phyloP scores from a whole-genome alignment of 2,329 filamentous ascomycete genomes.

The Aschersonia sp. region DNA sequence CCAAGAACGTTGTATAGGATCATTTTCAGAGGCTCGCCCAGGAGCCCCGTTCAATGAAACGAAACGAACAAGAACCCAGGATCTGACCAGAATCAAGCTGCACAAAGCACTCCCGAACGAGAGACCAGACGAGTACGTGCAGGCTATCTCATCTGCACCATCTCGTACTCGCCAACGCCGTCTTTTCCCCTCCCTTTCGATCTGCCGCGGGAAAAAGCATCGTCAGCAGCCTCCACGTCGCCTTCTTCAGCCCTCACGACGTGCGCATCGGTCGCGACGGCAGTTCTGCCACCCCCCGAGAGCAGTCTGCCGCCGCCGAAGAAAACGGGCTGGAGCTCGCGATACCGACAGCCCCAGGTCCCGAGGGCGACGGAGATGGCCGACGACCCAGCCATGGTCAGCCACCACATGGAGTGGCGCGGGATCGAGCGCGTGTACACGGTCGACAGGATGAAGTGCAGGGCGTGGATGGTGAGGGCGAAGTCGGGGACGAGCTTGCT shows the following conservation, averaged over 20 bases:
- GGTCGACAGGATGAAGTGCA: constrained; percentile 65
- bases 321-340: constrained; percentile 76
- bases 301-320: constrained; percentile 51
- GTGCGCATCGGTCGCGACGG: no score
- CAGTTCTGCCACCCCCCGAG: no score
- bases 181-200: constrained; percentile 38
- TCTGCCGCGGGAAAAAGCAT: constrained; percentile 33
- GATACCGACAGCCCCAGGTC: constrained; percentile 82
- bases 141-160: constrained; percentile 42
- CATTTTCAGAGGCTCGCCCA: no score
- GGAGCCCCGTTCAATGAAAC: no score
- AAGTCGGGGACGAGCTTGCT: constrained; percentile 95
- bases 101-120: no score
- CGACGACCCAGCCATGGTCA: constrained; percentile 33
- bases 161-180: constrained; percentile 49
- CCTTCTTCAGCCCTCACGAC: constrained; percentile 18
- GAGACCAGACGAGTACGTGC: no score
- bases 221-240: no score
- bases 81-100: no score
- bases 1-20: no score
- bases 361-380: constrained; percentile 44
- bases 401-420: constrained; percentile 77
- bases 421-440: constrained; percentile 70
- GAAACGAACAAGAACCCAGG: no score
- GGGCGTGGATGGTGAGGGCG: constrained; percentile 71